These are phyloP conservation scores for Lachnellula arida DNA, from an alignment of 2,329 filamentous ascomycete species.

Conservation along the genomic window DNA sequence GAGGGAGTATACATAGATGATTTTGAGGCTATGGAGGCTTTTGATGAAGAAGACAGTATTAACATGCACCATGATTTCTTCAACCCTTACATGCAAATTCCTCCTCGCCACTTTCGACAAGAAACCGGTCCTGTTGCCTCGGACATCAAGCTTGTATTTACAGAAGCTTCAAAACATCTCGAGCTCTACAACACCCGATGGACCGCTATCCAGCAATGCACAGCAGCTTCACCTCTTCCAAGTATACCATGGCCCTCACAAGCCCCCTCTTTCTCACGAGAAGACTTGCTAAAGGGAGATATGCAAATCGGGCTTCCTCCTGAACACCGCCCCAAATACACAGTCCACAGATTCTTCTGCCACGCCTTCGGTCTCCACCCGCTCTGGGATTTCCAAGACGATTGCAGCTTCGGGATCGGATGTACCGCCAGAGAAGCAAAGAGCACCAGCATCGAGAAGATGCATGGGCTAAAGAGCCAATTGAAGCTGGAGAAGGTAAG, in stretches of 20 bases:
- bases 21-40: not conserved
- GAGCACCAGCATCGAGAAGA: not conserved
- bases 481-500: slow-evolving; percentile 14
- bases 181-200: slow-evolving; percentile 8
- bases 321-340: not conserved
- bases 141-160: not conserved
- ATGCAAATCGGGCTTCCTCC: not conserved
- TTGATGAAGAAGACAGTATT: not conserved
- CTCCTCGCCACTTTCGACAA: not conserved
- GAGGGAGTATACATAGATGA: not conserved
- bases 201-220: not conserved
- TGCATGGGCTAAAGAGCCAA: slow-evolving; percentile 6
- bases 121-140: too few relatives aligned
- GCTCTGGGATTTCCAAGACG: not conserved
- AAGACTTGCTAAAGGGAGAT: not conserved
- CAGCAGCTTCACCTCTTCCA: not conserved
- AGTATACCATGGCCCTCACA: not conserved
- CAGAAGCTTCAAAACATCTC: slow-evolving; percentile 6
- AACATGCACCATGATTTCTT: not conserved
- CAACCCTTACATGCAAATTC: not conserved
- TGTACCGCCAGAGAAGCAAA: not conserved
- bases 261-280: not conserved
- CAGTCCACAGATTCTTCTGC: slow-evolving; percentile 7
- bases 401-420: not conserved
- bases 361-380: slow-evolving; percentile 6